Base-by-base conservation (phyloP, 345 rosid genomes). In the Pelargonium nanum region DNA sequence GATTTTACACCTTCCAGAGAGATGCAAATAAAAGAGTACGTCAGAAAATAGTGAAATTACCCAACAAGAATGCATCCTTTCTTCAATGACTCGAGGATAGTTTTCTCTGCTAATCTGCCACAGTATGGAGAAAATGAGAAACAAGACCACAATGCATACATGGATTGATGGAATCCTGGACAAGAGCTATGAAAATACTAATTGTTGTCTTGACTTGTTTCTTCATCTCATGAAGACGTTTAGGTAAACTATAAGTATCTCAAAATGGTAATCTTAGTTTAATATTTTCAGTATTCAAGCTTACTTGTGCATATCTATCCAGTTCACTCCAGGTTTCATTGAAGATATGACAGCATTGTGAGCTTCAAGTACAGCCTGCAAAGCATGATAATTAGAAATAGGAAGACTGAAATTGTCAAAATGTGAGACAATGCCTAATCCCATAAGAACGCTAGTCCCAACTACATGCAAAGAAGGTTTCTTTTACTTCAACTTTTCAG, bases 281-380 rank as follows among this genome's bases (percentile, higher is more conserved):
- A 34, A 5, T 4, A 63, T 61, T 26, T 57, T 22, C 17, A 64
- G 58, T 32, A 55, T 19, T 28, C 24, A 64, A 21, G 21, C 93
- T 84, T 81, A 91, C 97, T 80, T 85, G 81, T 86, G 94, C 97
- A 88, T 91, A 74, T 88, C 86, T 24, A 91, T 82, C 94, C 94
- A 91, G 85, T 75, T 78, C 22, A 86, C 79, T 61, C 91, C 96
- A 56, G 96, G 97, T 72, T 83, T 86, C 94, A 86, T 88, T 6
- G 83, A 75, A 57, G 82, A 72, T 68, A 86, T 83, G 64, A 91
- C 97, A 64, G 87, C 82, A 76, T 91, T 72, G 70, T 91, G 97
- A 60, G 96, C 96, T 61, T 76, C 75, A 67, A 88, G 88, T 55
- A 91, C 96, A 44, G 94, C 96, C 97, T 88, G 77, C 19, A 63